phyloP scores from a whole-genome alignment of 2,329 filamentous ascomycete species.

The Sclerotinia borealis region DNA sequence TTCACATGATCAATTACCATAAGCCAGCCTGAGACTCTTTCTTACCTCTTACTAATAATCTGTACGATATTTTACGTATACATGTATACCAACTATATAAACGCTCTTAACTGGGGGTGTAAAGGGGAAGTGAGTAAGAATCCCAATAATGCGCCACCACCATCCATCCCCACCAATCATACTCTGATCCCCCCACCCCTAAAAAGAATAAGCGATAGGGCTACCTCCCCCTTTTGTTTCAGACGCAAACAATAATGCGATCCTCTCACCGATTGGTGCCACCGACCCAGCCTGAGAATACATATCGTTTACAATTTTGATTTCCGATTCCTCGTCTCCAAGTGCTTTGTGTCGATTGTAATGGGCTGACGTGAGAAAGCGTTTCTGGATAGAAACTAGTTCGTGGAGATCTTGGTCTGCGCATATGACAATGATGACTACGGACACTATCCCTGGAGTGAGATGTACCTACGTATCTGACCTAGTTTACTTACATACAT shows the following conservation, averaged over 20 bases:
- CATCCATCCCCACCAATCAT: neutral
- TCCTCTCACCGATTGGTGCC: neutral
- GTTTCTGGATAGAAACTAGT: neutral
- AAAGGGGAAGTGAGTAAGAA: neutral
- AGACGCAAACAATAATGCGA: neutral
- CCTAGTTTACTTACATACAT: neutral
- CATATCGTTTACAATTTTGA: neutral
- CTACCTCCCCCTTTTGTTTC: neutral
- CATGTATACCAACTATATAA: too few species aligned
- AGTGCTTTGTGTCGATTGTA: neutral
- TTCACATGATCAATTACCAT: neutral
- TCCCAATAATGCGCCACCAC: neutral
- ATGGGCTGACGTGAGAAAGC: neutral
- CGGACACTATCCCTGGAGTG: neutral
- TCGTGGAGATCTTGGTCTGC: neutral
- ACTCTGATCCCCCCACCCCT: neutral
- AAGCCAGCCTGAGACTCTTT: neutral
- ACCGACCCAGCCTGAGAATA: neutral
- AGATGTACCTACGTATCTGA: neutral
- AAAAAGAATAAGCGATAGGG: slow-evolving; percentile 2
- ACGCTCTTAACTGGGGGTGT: neutral
- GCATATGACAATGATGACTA: neutral
- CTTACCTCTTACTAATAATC: neutral
- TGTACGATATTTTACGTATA: neutral
- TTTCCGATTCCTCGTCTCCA: neutral